Conservation (phyloP, 805 yeast genomes). For the Yarrowia sp. region DNA sequence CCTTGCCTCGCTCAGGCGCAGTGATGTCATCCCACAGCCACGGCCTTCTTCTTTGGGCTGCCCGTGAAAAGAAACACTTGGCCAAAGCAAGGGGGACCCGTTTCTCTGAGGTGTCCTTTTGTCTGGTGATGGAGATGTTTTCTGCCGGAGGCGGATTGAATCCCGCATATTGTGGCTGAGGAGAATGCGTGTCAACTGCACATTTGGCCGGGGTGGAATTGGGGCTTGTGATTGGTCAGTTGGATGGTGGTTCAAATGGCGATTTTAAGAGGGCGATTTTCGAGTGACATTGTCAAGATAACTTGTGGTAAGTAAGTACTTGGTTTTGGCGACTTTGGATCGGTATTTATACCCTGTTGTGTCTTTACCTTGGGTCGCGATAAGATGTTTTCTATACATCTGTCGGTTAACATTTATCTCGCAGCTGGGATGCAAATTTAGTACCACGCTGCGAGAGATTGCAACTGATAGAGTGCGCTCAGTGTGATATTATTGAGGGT, state of each 20-base stretch:
- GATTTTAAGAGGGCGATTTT: no score
- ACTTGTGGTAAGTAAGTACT: no score
- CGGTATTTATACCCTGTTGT: background rate
- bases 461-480: background rate
- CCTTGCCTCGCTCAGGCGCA: background rate
- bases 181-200: background rate
- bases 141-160: background rate
- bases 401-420: constrained; percentile 11
- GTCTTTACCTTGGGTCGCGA: no score
- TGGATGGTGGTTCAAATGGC: no score
- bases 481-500: background rate
- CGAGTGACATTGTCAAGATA: no score
- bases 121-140: background rate
- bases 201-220: no score
- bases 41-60: background rate
- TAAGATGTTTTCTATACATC: background rate
- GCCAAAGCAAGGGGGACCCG: background rate
- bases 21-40: background rate
- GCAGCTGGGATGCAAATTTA: constrained; percentile 5
- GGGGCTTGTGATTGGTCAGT: no score
- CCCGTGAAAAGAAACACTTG: background rate
- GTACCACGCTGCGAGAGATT: background rate
- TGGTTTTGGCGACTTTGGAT: no score
- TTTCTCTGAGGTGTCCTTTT: background rate
- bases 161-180: background rate